These are phyloP conservation scores for Didymella pomorum DNA, from an alignment of 2,329 filamentous ascomycete species.

Conservation along the genomic window DNA sequence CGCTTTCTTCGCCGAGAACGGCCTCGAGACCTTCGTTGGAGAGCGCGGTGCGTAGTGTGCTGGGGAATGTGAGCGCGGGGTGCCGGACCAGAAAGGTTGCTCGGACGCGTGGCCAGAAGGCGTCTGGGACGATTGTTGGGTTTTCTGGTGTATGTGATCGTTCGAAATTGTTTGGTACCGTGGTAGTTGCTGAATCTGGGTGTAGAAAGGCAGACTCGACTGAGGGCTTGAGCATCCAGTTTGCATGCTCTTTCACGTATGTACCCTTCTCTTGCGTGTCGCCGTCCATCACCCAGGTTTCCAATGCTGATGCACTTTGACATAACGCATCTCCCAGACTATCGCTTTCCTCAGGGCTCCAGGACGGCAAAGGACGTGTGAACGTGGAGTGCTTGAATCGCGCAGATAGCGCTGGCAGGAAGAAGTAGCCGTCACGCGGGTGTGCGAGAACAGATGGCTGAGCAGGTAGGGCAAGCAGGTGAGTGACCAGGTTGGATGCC, in stretches of 20 bases:
- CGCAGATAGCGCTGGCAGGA: constrained; percentile 18
- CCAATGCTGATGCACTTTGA: constrained; percentile 12
- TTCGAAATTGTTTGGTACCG: background rate
- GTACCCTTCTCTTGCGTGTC: constrained; percentile 8
- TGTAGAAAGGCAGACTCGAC: constrained; percentile 26
- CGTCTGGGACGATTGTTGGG: background rate
- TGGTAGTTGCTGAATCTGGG: constrained; percentile 9
- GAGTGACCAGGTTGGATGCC: constrained; percentile 33
- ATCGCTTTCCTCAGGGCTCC: constrained; percentile 16
- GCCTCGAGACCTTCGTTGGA: background rate
- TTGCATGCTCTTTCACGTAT: constrained; percentile 31
- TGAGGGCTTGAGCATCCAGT: constrained; percentile 26
- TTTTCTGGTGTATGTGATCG: background rate
- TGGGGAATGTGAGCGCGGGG: background rate
- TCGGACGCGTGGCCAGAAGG: background rate
- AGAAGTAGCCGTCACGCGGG: constrained; percentile 34
- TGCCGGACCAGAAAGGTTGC: background rate
- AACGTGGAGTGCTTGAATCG: constrained; percentile 18
- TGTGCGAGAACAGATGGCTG: constrained; percentile 25
- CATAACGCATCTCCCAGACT: constrained; percentile 12
- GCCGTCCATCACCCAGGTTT: constrained; percentile 1
- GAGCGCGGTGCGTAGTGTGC: background rate
- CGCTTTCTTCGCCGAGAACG: background rate
- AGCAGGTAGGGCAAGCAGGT: constrained; percentile 31
- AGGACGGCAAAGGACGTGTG: constrained; percentile 5